Conservation (phyloP, 1,139 yeast species). For the Candida gigantensis region DNA sequence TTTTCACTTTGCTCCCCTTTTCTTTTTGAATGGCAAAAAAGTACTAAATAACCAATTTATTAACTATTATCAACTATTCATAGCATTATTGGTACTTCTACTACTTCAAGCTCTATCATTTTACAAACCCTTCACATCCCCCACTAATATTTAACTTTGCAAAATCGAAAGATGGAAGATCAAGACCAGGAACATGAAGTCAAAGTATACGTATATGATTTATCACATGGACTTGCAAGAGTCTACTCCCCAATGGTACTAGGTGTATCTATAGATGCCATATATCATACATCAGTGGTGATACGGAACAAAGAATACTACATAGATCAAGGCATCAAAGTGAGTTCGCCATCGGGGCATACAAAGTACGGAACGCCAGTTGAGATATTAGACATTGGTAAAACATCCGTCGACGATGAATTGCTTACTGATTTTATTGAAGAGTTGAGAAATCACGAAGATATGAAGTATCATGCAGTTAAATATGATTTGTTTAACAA, state of each 20-base stretch:
- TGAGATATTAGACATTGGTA: conserved; percentile 56
- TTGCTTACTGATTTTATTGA: conserved; percentile 53
- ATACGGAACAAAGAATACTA: conserved; percentile 56
- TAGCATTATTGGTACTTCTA: too few relatives aligned
- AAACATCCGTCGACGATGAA: conserved; percentile 52
- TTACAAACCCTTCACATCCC: too few relatives aligned
- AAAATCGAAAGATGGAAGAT: too few relatives aligned
- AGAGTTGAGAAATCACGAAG: conserved; percentile 45
- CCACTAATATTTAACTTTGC: too few relatives aligned
- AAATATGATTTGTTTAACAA: conserved; percentile 62
- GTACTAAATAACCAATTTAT: too few relatives aligned
- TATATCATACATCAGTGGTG: conserved; percentile 69
- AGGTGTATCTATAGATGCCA: conserved; percentile 56
- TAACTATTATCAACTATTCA: too few relatives aligned
- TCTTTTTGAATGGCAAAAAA: too few relatives aligned
- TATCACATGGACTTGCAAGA: conserved; percentile 51
- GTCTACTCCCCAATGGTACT: conserved; percentile 44
- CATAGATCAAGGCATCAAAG: conserved; percentile 62
- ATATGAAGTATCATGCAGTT: conserved; percentile 44
- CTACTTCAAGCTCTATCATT: too few relatives aligned
- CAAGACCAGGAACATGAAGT: too few relatives aligned
- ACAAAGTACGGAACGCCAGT: conserved; percentile 64
- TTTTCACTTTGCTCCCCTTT: too few relatives aligned
- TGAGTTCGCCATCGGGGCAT: conserved; percentile 43
- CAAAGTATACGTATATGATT: conserved; percentile 64